A percentile compares a stretch with the other conserved stretches of the same genome.
These are phyloP conservation scores for Gentiana macrophylla DNA, from an alignment of 257 asterid species.

Conservation along the genomic window DNA sequence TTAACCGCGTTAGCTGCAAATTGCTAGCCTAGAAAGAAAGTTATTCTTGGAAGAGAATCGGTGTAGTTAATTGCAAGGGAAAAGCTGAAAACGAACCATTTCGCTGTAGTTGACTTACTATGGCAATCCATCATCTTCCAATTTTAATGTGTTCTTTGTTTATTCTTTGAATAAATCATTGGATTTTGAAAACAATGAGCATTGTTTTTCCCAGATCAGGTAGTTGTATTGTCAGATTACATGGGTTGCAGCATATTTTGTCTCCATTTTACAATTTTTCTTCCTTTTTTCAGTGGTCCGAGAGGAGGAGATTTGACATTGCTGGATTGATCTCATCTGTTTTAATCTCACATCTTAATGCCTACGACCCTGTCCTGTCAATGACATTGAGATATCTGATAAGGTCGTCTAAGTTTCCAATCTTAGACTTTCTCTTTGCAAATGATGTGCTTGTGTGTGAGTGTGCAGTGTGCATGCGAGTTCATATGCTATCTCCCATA, in stretches of 20 bases:
- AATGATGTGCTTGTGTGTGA: neutral
- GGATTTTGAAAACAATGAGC: no score
- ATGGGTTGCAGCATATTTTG: neutral
- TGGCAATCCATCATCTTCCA: no score
- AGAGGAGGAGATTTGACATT: slow-evolving; percentile 79
- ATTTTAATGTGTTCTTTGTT: no score
- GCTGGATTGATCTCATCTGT: slow-evolving; percentile 83
- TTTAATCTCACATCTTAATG: slow-evolving; percentile 69
- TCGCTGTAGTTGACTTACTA: no score
- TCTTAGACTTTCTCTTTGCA: slow-evolving; percentile 2
- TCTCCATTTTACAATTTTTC: neutral
- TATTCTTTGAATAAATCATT: no score
- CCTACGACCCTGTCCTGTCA: slow-evolving; percentile 82
- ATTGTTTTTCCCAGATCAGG: neutral
- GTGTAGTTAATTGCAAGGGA: no score
- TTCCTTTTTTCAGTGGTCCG: slow-evolving; percentile 72
- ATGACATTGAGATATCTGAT: slow-evolving; percentile 90
- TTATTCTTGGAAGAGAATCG: neutral
- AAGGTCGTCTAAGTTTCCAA: slow-evolving; percentile 36
- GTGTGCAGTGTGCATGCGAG: no score
- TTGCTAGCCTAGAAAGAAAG: no score
- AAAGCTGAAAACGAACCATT: no score
- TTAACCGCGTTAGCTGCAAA: no score
- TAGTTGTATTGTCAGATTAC: neutral
- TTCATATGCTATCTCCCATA: neutral